Percentiles rank a stretch among this genome's conserved stretches.
Evolutionary conservation across 2,329 filamentous ascomycete genomes (phyloP).

Genomic region (Ascochyta koolunga): DNA sequence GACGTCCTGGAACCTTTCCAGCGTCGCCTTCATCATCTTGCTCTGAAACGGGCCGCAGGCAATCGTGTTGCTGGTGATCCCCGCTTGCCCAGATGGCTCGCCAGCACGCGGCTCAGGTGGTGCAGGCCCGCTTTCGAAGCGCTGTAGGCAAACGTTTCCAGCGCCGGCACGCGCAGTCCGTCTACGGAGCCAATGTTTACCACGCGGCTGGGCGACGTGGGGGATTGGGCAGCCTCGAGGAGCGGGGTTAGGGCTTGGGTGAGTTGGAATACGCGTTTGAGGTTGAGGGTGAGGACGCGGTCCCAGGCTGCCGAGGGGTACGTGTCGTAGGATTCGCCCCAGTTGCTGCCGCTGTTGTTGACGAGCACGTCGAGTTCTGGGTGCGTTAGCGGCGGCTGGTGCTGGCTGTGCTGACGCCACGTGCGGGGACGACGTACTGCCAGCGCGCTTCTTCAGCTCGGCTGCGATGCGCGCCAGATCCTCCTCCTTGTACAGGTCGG

Average conservation of each 20-base stretch:
- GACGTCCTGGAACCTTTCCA: slow-evolving; percentile 61
- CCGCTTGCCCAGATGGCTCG: slow-evolving; percentile 64
- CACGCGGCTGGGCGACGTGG: slow-evolving; percentile 60
- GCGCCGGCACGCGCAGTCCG: slow-evolving; percentile 63
- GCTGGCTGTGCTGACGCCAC: background rate
- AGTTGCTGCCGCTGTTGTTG: slow-evolving; percentile 70
- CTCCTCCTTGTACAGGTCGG: slow-evolving; percentile 68
- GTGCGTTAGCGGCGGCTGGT: background rate
- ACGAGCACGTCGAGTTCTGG: slow-evolving; percentile 65
- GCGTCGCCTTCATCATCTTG: slow-evolving; percentile 76
- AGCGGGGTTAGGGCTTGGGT: slow-evolving; percentile 68
- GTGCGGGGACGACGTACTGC: slow-evolving; percentile 35
- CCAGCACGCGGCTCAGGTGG: slow-evolving; percentile 69
- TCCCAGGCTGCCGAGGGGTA: slow-evolving; percentile 62
- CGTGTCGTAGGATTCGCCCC: slow-evolving; percentile 65
- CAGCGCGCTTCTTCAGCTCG: slow-evolving; percentile 61
- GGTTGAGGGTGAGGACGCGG: slow-evolving; percentile 64
- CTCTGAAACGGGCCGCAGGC: slow-evolving; percentile 75
- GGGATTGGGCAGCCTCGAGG: slow-evolving; percentile 59
- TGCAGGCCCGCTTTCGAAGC: slow-evolving; percentile 68
- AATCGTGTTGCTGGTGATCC: slow-evolving; percentile 71
- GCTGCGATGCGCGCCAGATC: slow-evolving; percentile 64
- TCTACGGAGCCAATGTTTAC: slow-evolving; percentile 72
- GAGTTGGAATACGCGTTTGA: slow-evolving; percentile 70
- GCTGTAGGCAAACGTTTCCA: slow-evolving; percentile 66